Conservation (phyloP, 805 yeast species). For the Candida stauntonica region DNA sequence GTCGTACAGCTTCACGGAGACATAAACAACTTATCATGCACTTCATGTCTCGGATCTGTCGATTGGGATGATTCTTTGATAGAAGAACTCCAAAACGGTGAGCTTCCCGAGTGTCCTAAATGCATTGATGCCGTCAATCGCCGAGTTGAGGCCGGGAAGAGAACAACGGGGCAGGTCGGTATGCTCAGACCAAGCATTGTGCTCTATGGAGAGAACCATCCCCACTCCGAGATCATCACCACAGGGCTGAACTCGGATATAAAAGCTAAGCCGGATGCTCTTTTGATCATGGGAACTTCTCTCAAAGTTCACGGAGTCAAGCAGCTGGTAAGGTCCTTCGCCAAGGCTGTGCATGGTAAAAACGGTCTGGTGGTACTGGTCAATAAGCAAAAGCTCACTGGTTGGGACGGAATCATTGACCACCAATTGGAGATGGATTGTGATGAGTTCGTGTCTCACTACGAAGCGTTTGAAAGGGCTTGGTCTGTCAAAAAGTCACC, state of each 20-base stretch:
- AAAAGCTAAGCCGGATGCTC: constrained; percentile 63
- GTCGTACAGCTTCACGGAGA: constrained; percentile 93
- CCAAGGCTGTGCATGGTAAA: constrained; percentile 66
- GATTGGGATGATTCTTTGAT: constrained; percentile 59
- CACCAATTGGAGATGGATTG: constrained; percentile 78
- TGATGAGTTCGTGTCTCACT: constrained; percentile 63
- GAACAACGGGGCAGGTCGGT: constrained; percentile 70
- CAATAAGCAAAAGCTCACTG: constrained; percentile 61
- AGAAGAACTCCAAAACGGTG: constrained; percentile 50
- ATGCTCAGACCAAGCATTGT: constrained; percentile 84
- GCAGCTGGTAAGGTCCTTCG: constrained; percentile 62
- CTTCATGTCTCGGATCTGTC: constrained; percentile 54
- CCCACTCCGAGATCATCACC: constrained; percentile 75
- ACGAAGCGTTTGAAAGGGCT: constrained; percentile 21
- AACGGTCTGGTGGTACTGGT: constrained; percentile 77
- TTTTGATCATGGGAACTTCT: constrained; percentile 91
- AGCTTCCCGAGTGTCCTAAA: constrained; percentile 69
- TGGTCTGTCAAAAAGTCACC: constrained; percentile 1
- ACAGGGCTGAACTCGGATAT: constrained; percentile 65
- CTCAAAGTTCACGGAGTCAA: constrained; percentile 87
- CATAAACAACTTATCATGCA: constrained; percentile 70
- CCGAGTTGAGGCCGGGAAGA: constrained; percentile 64
- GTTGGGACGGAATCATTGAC: constrained; percentile 73
- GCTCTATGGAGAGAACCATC: constrained; percentile 91
- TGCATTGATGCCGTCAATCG: constrained; percentile 56